Evolutionary conservation across 495 filamentous ascomycete genomes (phyloP), one percentile per base, ranked within the genome.

Genomic region (Lepraria neglecta): DNA sequence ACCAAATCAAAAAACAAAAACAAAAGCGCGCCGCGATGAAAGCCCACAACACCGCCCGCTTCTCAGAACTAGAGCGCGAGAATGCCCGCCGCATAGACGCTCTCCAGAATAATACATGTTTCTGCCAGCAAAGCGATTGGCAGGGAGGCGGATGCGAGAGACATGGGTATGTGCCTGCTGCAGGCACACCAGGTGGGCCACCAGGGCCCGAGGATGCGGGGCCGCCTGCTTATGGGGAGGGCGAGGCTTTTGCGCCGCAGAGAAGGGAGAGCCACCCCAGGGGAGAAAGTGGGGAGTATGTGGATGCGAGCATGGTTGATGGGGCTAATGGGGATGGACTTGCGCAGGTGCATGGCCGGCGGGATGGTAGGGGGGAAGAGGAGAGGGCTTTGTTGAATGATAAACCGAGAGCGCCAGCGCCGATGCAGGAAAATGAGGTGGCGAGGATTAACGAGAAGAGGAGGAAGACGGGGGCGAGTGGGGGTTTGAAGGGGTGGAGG

Each of bases 91-190:
- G 65, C 46, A 65, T 65, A 43, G 53, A 21, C 21, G 24, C 15
- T 1, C 42, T 67, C 0, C 65, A 67, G 9, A 11, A 40, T 0
- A 15, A 59, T 14, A 61, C 62, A 3, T 64, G 62, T 47, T 67
- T 67, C 21, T 67, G 65, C 52, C 35, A 59, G 14, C 27, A 43
- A 4, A 64, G 65, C 50, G 65, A 67, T 44, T 67, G 62, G 65
- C 11, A 24, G 0, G 65, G 58, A 4, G 62, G 53, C 0, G 57
- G 38, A 14, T 67, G 65, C 56, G 42, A 55, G 17, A 27, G 17
- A 15, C 65, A 62, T 4, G 58, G 54, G 3, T 44, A 60, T 19
- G 48, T 53, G 15, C 27, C 35, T 38, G 58, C 48, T 12, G 59
- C 33, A 1, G 51, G 59, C 3, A 14, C 27, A 12, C 21, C 21